Evolutionary conservation across 495 filamentous ascomycete species (phyloP).

Genomic region (Podospora appendiculata): DNA sequence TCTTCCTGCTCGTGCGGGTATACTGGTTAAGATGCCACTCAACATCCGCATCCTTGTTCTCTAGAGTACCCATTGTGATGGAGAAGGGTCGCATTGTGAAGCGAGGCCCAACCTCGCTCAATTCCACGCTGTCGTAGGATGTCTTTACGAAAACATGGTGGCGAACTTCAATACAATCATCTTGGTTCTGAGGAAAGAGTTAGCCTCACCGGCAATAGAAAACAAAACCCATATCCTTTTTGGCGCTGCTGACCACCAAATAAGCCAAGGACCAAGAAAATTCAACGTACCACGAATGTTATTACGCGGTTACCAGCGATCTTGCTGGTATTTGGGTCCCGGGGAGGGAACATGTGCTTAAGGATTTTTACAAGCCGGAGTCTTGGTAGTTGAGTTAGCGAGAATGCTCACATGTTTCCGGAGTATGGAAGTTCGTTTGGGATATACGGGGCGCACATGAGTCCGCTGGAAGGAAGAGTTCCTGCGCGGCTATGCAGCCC

Average conservation of each 20-base stretch:
- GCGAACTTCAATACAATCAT: slow-evolving; percentile 76
- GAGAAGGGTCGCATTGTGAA: slow-evolving; percentile 97
- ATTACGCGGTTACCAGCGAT: slow-evolving; percentile 86
- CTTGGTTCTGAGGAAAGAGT: slow-evolving; percentile 28
- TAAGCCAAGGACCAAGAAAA: not conserved
- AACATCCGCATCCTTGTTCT: slow-evolving; percentile 92
- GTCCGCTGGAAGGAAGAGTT: too few species aligned
- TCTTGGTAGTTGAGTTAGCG: too few species aligned
- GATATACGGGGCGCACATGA: too few species aligned
- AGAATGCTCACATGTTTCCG: too few species aligned
- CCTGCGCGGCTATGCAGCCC: too few species aligned
- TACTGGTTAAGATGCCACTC: slow-evolving; percentile 96
- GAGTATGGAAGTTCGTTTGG: too few species aligned
- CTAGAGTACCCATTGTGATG: slow-evolving; percentile 85
- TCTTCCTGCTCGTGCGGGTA: slow-evolving; percentile 84
- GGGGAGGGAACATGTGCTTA: slow-evolving; percentile 90
- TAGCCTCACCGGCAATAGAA: too few species aligned
- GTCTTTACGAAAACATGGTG: slow-evolving; percentile 56
- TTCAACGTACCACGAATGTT: slow-evolving; percentile 57
- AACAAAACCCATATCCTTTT: too few species aligned
- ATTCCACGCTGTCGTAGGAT: slow-evolving; percentile 78
- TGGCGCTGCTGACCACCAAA: not conserved
- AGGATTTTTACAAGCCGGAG: slow-evolving; percentile 79
- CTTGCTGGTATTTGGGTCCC: slow-evolving; percentile 58
- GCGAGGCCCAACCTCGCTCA: slow-evolving; percentile 89